Evolutionary conservation across 805 yeast species (phyloP), one percentile per base, ranked within the genome.

Genomic region (Kluyveromyces wickerhamii): DNA sequence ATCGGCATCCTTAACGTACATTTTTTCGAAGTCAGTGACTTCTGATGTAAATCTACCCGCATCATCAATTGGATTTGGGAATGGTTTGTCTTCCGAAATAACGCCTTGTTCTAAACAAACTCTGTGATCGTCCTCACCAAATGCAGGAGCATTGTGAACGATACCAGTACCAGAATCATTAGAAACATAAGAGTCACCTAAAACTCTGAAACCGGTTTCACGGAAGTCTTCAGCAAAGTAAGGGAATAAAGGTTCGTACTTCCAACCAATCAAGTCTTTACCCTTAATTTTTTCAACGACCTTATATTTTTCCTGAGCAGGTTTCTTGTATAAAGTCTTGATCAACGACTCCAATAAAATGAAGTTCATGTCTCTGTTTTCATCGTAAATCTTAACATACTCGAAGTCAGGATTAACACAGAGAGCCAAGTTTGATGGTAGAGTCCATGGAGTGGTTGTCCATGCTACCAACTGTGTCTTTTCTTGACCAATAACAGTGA

Each of bases 391-490:
- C 69, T 92, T 94, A 49, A 83, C 82, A 54, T 92, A 92, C 64
- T 87, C 96, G 43, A 86, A 77, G 8, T 77, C 74, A 35, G 96
- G 94, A 66, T 92, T 74, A 29, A 92, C 97, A 54, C 95, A 88
- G 42, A 92, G 72, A 10, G 88, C 89, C 58, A 92, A 65, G 61
- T 92, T 89, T 19, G 95, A 83, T 27, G 98, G 98, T 56, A 92
- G 70, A 33, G 99, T 94, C 99, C 99, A 92, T 35, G 99, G 99
- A 17, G 99, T 92, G 41, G 99, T 92, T 29, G 99, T 92, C 99
- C 99, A 92, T 7, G 97, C 97, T 25, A 92, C 88, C 46, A 92
- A 68, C 45, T 73, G 67, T 35, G 95, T 84, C 52, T 81, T 76
- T 44, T 85, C 87, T 52, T 88, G 94, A 42, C 76, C 83, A 21